Evolutionary conservation across 2,329 filamentous ascomycete genomes (phyloP).

Genomic region (Thermomyces lanuginosus): DNA sequence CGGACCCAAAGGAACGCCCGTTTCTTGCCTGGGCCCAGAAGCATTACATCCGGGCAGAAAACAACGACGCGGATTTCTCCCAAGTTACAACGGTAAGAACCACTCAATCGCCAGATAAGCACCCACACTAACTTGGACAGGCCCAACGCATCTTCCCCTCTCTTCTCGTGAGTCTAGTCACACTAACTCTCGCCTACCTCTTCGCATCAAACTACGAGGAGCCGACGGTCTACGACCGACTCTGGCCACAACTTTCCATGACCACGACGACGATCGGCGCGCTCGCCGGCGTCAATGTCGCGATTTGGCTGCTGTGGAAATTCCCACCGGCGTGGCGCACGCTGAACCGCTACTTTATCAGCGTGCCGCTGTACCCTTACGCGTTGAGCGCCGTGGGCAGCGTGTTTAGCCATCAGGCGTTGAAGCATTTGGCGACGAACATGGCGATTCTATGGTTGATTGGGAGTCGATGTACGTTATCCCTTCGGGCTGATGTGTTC

Average conservation of each 20-base stretch:
- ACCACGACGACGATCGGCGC: conserved; percentile 36
- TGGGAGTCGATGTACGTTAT: conserved; percentile 31
- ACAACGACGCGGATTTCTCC: conserved; percentile 17
- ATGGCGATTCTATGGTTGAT: conserved; percentile 39
- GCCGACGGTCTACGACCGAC: conserved; percentile 30
- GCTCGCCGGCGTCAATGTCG: conserved; percentile 35
- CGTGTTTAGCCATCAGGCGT: conserved; percentile 40
- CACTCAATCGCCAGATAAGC: background rate
- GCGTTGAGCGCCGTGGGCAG: conserved; percentile 37
- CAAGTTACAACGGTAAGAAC: conserved; percentile 21
- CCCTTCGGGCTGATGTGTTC: background rate
- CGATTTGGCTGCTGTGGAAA: conserved; percentile 37
- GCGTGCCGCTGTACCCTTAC: conserved; percentile 36
- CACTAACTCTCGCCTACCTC: conserved; percentile 27
- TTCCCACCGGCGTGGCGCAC: conserved; percentile 38
- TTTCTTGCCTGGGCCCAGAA: conserved; percentile 28
- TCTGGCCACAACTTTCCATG: conserved; percentile 35
- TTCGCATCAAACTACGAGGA: conserved; percentile 34
- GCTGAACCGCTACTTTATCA: conserved; percentile 41
- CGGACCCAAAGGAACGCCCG: conserved; percentile 24
- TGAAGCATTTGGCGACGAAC: conserved; percentile 37
- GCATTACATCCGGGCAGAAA: conserved; percentile 23
- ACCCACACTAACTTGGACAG: conserved; percentile 10
- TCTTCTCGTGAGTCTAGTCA: conserved; percentile 22
- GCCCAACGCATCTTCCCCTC: conserved; percentile 32